Base-by-base conservation (phyloP, 176 grass and related monocot genomes). In the Hsuehochloa calcarea region DNA sequence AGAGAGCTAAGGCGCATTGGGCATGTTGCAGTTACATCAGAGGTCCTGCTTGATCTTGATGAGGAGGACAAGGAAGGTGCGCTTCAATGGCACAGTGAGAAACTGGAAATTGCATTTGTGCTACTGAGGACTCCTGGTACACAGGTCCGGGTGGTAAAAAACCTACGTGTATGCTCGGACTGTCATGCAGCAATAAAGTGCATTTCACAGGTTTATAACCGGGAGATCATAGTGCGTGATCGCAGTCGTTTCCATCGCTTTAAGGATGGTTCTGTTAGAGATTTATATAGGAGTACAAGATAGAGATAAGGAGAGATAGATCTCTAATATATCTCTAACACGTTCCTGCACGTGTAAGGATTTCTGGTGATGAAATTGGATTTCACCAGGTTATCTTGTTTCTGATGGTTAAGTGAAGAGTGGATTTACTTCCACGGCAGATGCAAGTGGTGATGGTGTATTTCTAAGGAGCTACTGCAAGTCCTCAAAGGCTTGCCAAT, bases 41-140 rank as follows among this genome's bases (percentile, higher is more conserved):
- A 94, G 74, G 90, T 94, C 4, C 50, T 94, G 10, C 84, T 92
- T 51, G 90, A 94, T 73, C 80, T 94, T 49, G 93, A 94, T 61
- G 93, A 92, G 72, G 90, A 90, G 85, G 93, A 94, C 65, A 92
- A 92, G 82, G 90, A 90, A 79, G 87, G 80, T 15, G 82, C 87
- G 0, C 85, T 94, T 63, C 93, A 88, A 44, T 94, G 87, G 87
- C 93, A 94, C 54, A 92, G 90, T 2, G 93, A 94, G 82, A 94
- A 92, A 85, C 62, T 92, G 85, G 93, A 88, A 1, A 80, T 92
- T 88, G 88, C 88, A 52, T 92, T 92, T 74, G 69, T 87, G 5
- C 38, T 94, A 27, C 63, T 94, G 78, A 85, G 85, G 70, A 92
- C 93, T 80, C 75, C 87, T 35, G 62, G 90, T 65, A 84, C 82